Evolutionary conservation across 768 basidiomycete species (phyloP), one percentile per base, ranked within the genome.

Genomic region (Suillus hirtellus): DNA sequence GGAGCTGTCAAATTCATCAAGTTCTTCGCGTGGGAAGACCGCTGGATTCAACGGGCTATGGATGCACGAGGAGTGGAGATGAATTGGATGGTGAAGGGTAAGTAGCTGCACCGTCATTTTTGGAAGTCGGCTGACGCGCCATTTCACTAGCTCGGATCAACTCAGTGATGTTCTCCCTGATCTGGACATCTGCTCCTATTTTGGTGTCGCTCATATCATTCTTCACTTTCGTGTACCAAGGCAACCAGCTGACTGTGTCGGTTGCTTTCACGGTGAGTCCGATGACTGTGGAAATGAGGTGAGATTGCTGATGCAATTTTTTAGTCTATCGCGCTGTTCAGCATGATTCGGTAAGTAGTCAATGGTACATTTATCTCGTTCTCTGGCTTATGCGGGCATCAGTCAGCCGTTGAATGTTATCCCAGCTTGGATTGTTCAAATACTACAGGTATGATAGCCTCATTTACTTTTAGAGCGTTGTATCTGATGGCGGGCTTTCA

Each of bases 181-280:
- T 95, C 11, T 96, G 92, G 91, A 83, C 80, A 2, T 79, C 81
- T 10, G 90, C 91, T 0, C 95, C 95, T 0, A 88, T 94, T 55
- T 72, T 91, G 14, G 86, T 96, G 19, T 93, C 92, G 1, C 82
- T 95, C 62, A 82, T 91, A 17, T 87, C 90, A 2, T 96, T 96
- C 82, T 81, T 86, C 69, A 81, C 80, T 21, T 94, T 86, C 65
- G 86, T 95, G 34, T 76, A 86, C 65, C 85, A 83, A 66, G 90
- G 91, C 1, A 84, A 93, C 53, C 78, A 91, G 71, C 73, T 99
- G 54, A 90, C 92, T 0, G 81, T 95, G 56, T 81, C 89, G 10
- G 82, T 86, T 19, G 95, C 96, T 0, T 96, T 96, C 71, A 96
- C 95, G 50, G 89, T 89, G 49, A 42, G 85, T 78, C 34, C 34